These are phyloP conservation scores for Cyclotella kingstonii DNA, from an alignment of 108 stramenopile species.

Conservation along the genomic window DNA sequence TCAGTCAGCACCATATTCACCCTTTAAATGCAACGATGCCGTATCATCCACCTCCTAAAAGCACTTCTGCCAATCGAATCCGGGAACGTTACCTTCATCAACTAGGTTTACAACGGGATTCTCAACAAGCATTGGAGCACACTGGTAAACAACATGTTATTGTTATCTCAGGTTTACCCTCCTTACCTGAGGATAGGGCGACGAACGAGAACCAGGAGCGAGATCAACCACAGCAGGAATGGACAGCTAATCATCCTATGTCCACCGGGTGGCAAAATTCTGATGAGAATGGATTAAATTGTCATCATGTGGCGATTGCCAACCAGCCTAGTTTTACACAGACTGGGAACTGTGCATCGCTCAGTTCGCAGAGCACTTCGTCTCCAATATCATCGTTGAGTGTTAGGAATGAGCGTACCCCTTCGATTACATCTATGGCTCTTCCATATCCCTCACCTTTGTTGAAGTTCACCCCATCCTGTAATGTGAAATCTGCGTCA, in stretches of 20 bases:
- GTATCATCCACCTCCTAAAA: not conserved
- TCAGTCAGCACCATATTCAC: no score
- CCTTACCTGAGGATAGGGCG: slow-evolving; percentile 36
- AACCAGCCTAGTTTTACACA: no score
- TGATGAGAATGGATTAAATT: not conserved
- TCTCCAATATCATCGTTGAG: no score
- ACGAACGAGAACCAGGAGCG: no score
- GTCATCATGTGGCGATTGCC: no score
- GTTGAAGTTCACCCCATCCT: slow-evolving; percentile 1
- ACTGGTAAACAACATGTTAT: slow-evolving; percentile 20
- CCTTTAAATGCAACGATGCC: not conserved
- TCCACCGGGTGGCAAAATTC: not conserved
- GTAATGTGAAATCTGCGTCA: not conserved
- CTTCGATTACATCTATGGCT: slow-evolving; percentile 25
- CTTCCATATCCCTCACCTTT: slow-evolving; percentile 25
- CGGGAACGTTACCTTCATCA: slow-evolving; percentile 47
- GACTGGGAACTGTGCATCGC: no score
- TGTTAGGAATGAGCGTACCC: not conserved
- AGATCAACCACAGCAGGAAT: no score
- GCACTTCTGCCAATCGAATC: slow-evolving; percentile 32
- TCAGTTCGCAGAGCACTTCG: no score
- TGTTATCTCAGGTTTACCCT: slow-evolving; percentile 38
- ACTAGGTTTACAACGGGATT: slow-evolving; percentile 31
- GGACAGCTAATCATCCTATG: not conserved
- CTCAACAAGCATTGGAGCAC: not conserved